These are phyloP conservation scores for Zychaea mexicana DNA, from an alignment of 371 early-diverging fungal species.

Conservation along the genomic window DNA sequence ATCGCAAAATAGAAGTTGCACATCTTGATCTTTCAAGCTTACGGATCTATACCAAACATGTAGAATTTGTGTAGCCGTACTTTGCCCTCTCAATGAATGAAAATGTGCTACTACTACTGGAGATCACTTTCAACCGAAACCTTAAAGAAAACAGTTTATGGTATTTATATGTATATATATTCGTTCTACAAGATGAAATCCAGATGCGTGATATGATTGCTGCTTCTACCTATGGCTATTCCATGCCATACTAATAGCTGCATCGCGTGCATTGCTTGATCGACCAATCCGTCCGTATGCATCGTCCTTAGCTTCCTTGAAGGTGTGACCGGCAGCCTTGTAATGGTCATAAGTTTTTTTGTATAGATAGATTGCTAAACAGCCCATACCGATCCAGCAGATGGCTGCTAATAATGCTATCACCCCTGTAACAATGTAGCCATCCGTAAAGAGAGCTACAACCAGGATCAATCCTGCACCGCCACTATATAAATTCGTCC, in stretches of 20 bases:
- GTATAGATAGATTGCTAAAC: slow-evolving; percentile 61
- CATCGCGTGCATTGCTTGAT: slow-evolving; percentile 50
- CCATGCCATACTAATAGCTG: slow-evolving; percentile 57
- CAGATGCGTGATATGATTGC: background rate
- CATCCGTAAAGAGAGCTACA: slow-evolving; percentile 70
- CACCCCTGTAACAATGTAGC: slow-evolving; percentile 67
- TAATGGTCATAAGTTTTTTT: slow-evolving; percentile 75
- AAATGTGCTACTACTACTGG: too few relatives aligned
- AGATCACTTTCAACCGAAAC: too few relatives aligned
- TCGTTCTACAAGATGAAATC: background rate
- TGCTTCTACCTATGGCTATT: slow-evolving; percentile 30
- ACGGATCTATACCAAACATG: too few relatives aligned
- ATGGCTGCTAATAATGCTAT: slow-evolving; percentile 71
- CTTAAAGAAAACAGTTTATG: too few relatives aligned
- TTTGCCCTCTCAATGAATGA: too few relatives aligned
- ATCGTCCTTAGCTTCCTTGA: slow-evolving; percentile 81
- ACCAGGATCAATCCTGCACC: slow-evolving; percentile 83
- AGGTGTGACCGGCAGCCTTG: slow-evolving; percentile 80
- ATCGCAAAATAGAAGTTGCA: too few relatives aligned
- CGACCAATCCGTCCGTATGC: slow-evolving; percentile 59
- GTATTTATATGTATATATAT: too few relatives aligned
- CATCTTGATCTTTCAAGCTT: too few relatives aligned
- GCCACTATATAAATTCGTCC: slow-evolving; percentile 49
- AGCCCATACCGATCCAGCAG: slow-evolving; percentile 67
- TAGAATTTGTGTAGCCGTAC: too few relatives aligned